Evolutionary conservation across 306 rosid species (phyloP), one percentile per base, ranked within the genome.

Genomic region (Rosa lucieae): DNA sequence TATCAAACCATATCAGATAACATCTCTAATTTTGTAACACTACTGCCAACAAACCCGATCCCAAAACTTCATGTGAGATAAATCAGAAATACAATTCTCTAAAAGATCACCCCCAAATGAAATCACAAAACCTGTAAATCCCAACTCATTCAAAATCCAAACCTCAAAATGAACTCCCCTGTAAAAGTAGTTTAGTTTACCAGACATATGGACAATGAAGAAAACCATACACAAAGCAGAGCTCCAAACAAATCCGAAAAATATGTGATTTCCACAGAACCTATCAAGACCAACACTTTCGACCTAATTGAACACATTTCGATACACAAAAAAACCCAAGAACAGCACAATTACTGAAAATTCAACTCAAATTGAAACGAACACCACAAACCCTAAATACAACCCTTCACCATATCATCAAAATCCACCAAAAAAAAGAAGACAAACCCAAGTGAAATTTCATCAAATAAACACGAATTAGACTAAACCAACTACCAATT

Each of bases 351-450:
- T 56, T 73, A 42, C 55, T 44, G 78, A 80, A 43, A 85, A 86
- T 81, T 86, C 52, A 70, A 73, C 73, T 81, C 79, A 70, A 71
- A 70, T 39, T 29, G 68, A 72, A 70, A 49, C 73, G 75, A 72
- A 67, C 44, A 67, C 52, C 46, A 81, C 37, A 75, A 84, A 73
- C 92, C 96, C 94, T 88, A 88, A 69, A 67, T 1, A 6, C 72
- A 68, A 72, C 76, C 52, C 53, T 61, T 42, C 59, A 76, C 72
- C 47, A 61, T 29, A 85, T 51, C 78, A 78, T 65, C 77, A 63
- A 83, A 90, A 66, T 72, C 77, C 82, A 49, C 44, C 20, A 81
- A 81, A 74, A 0, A 70, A 70, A 86, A 67, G 15, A 61, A 70
- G 42, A 12, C 29, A 84, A 81, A 70, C 69, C 84, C 81, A 69